These are phyloP conservation scores for Aspergillus sp. DNA, from an alignment of 2,329 filamentous ascomycete species.

Conservation along the genomic window DNA sequence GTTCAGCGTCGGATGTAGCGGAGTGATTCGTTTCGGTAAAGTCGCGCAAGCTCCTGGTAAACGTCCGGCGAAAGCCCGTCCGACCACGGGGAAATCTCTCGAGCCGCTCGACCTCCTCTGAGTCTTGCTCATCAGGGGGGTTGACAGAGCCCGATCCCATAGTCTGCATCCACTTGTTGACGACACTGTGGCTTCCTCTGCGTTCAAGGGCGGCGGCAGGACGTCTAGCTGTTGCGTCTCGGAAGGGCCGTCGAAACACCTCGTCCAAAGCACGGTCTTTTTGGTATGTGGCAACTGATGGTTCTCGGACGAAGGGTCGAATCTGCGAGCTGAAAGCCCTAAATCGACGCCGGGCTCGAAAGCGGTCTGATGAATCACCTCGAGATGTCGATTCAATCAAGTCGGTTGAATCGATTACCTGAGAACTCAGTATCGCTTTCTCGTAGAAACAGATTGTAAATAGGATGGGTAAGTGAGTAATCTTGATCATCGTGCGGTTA, in stretches of 20 bases:
- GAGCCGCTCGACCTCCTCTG: constrained; percentile 58
- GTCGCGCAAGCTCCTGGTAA: constrained; percentile 40
- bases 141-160: constrained; percentile 58
- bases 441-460: constrained; percentile 89
- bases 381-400: constrained; percentile 71
- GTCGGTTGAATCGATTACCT: constrained; percentile 80
- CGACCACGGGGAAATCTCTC: constrained; percentile 56
- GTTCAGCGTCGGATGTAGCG: constrained; percentile 59
- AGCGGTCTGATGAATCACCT: constrained; percentile 53
- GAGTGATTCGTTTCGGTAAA: constrained; percentile 56
- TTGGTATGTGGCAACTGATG: constrained; percentile 83
- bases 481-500: constrained; percentile 88
- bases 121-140: constrained; percentile 63
- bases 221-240: constrained; percentile 61
- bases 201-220: constrained; percentile 61
- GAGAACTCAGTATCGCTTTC: constrained; percentile 71
- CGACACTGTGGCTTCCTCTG: constrained; percentile 74
- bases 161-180: constrained; percentile 85
- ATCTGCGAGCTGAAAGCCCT: constrained; percentile 73
- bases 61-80: constrained; percentile 47
- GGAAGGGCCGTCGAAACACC: constrained; percentile 75
- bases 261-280: constrained; percentile 90
- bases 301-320: constrained; percentile 68
- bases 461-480: constrained; percentile 83
- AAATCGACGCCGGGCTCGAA: constrained; percentile 60